Evolutionary conservation across 2,329 filamentous ascomycete species (phyloP), one percentile per base, ranked within the genome.

Genomic region (Colletotrichum lini): DNA sequence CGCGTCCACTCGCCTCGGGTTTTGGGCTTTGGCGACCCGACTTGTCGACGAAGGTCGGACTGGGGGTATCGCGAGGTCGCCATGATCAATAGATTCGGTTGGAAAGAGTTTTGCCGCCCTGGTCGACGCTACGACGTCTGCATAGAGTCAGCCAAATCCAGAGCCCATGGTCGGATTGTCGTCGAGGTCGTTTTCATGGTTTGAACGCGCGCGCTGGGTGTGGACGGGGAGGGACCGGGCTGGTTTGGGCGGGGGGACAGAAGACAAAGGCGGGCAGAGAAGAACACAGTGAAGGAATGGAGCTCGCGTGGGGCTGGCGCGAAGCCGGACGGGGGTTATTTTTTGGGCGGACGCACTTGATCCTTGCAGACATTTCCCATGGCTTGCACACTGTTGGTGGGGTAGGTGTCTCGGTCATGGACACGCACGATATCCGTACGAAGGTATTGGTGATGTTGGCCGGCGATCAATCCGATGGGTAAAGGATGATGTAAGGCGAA

Each of bases 21-120:
- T 78, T 89, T 90, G 38, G 87, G 85, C 79, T 87, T 85, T 49
- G 88, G 88, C 70, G 88, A 90, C 74, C 86, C 86, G 74, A 88
- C 84, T 76, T 86, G 85, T 70, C 85, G 85, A 77, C 85, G 84
- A 73, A 86, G 80, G 77, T 87, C 85, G 77, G 81, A 79, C 72
- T 82, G 75, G 71, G 82, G 80, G 76, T 84, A 85, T 76, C 84
- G 83, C 76, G 84, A 82, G 66, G 84, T 81, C 75, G 84, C 83
- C 84, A 86, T 86, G 76, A 75, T 82, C 75, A 78, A 68, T 76
- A 75, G 72, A 75, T 72, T 75, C 67, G 74, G 62, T 74, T 56
- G 67, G 65, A 73, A 73, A 67, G 64, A 67, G 58, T 63, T 73
- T 76, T 76, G 78, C 77, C 79, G 77, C 80, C 79, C 76, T 77